Conservation (phyloP, 768 basidiomycete genomes). For the Tulasnella sp. region DNA sequence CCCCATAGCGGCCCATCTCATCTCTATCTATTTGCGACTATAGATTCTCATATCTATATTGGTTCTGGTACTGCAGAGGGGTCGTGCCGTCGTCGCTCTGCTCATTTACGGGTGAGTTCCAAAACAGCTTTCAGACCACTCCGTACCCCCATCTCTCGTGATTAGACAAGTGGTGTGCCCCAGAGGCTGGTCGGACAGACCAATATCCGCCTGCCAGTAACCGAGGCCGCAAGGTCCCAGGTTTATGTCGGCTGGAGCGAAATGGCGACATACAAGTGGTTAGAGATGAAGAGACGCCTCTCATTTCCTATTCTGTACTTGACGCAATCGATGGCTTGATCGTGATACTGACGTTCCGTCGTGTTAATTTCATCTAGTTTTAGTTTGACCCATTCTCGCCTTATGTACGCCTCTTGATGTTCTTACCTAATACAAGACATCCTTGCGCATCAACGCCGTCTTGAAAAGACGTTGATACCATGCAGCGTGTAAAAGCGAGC, state of each 20-base stretch:
- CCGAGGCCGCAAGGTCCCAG: neutral
- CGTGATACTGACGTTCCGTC: too few relatives aligned
- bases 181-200: constrained; percentile 15
- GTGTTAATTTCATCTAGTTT: too few relatives aligned
- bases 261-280: constrained; percentile 14
- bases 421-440: too few relatives aligned
- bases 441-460: neutral
- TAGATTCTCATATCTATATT: too few relatives aligned
- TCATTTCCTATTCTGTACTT: neutral
- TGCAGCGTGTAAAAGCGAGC: too few relatives aligned
- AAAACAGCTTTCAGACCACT: neutral
- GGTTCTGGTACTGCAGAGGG: neutral
- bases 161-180: constrained; percentile 19
- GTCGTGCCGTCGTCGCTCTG: neutral
- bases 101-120: constrained; percentile 9
- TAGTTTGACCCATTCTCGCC: too few relatives aligned
- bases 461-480: neutral
- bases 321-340: too few relatives aligned
- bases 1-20: neutral
- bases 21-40: constrained; percentile 5
- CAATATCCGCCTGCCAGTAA: neutral
- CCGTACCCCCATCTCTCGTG: constrained; percentile 3
- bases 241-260: constrained; percentile 1
- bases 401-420: too few relatives aligned
- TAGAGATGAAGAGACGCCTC: constrained; percentile 11